phyloP scores from a whole-genome alignment of 2,329 filamentous ascomycete genomes.

The Dendryphion nanum region DNA sequence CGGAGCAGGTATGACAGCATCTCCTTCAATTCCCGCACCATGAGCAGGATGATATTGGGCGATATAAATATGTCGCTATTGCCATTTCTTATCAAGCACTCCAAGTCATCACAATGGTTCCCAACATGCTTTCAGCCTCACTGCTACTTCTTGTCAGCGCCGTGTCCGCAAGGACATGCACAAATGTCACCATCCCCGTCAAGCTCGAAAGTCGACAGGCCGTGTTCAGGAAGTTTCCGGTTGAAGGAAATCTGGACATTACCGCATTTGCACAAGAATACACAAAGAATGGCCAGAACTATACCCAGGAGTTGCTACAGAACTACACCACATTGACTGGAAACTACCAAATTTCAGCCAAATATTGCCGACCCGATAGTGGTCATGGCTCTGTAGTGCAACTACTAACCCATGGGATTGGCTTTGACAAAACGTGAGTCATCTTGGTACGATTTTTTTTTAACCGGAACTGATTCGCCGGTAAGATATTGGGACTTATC shows the following conservation, averaged over 20 bases:
- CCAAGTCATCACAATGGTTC: too few relatives aligned
- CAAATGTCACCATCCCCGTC: slow-evolving; percentile 57
- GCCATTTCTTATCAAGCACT: too few relatives aligned
- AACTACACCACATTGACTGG: slow-evolving; percentile 53
- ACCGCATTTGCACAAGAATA: slow-evolving; percentile 55
- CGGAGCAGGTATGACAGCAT: too few relatives aligned
- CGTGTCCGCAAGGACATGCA: slow-evolving; percentile 35
- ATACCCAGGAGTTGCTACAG: slow-evolving; percentile 44
- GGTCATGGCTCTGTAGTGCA: slow-evolving; percentile 40
- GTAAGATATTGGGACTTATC: slow-evolving; percentile 63
- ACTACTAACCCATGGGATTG: slow-evolving; percentile 55
- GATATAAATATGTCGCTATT: too few relatives aligned
- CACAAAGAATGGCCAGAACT: slow-evolving; percentile 53
- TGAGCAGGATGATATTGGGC: too few relatives aligned
- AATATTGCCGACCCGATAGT: slow-evolving; percentile 59
- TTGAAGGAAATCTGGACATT: slow-evolving; percentile 55
- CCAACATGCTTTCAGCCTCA: slow-evolving; percentile 14
- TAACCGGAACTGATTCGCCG: too few relatives aligned
- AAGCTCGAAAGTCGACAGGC: slow-evolving; percentile 55
- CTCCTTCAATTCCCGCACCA: too few relatives aligned
- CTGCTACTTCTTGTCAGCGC: slow-evolving; percentile 14
- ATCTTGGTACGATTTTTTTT: too few relatives aligned
- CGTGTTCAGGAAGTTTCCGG: slow-evolving; percentile 51
- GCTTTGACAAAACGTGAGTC: slow-evolving; percentile 51
- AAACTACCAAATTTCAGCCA: slow-evolving; percentile 58